A percentile compares a stretch with the other conserved stretches of the same genome.
phyloP scores from a whole-genome alignment of 106 monocot species.

The Dioscorea alata region DNA sequence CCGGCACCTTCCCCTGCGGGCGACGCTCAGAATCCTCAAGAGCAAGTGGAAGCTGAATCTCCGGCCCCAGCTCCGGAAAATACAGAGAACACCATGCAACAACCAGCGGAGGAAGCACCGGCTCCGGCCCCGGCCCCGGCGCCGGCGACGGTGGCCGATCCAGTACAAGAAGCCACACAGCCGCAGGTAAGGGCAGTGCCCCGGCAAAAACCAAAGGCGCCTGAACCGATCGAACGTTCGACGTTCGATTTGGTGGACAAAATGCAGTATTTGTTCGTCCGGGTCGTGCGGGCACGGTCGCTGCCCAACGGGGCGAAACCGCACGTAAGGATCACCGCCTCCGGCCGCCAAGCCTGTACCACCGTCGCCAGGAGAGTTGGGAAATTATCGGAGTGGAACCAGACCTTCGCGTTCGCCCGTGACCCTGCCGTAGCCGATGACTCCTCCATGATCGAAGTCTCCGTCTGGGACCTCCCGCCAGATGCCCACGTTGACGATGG shows the following conservation, averaged over 20 bases:
- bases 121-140: background rate
- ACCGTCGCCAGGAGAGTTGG: slow-evolving; percentile 32
- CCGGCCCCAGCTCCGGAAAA: slow-evolving; percentile 4
- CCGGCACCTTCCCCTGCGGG: background rate
- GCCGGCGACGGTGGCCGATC: background rate
- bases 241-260: slow-evolving; percentile 84
- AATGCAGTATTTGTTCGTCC: slow-evolving; percentile 84
- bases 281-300: slow-evolving; percentile 64
- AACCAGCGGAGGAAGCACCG: background rate
- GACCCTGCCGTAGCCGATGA: slow-evolving; percentile 17
- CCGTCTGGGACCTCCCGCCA: slow-evolving; percentile 70
- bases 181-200: background rate
- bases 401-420: slow-evolving; percentile 75
- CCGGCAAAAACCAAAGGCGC: background rate
- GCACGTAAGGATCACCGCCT: slow-evolving; percentile 49
- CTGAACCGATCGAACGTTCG: slow-evolving; percentile 37
- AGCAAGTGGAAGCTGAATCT: background rate
- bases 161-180: background rate
- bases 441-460: slow-evolving; percentile 45
- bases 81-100: background rate
- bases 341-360: slow-evolving; percentile 46
- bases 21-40: background rate
- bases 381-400: slow-evolving; percentile 68
- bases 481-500: slow-evolving; percentile 10
- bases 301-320: slow-evolving; percentile 41